A percentile compares a stretch with the other conserved stretches of the same genome.
phyloP scores from a whole-genome alignment of 208 protist species.

The Leishmania guyanensis region DNA sequence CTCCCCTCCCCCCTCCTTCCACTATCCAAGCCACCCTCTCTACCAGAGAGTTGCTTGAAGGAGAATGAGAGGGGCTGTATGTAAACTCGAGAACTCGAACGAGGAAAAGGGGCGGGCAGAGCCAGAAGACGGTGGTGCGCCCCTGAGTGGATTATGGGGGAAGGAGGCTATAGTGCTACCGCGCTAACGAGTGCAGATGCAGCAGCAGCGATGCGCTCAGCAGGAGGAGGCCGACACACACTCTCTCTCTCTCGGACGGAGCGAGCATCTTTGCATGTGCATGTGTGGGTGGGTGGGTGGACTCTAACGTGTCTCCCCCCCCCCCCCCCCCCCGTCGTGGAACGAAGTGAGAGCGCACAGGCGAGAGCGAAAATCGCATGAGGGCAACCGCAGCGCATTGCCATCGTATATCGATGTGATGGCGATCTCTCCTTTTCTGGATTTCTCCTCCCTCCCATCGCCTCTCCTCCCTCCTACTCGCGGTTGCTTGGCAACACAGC shows the following conservation, averaged over 20 bases:
- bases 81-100: background rate
- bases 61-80: background rate
- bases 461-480: too few relatives aligned
- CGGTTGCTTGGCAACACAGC: too few relatives aligned
- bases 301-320: background rate
- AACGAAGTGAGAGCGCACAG: too few relatives aligned
- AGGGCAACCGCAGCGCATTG: too few relatives aligned
- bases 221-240: background rate
- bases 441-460: too few relatives aligned
- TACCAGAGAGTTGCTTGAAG: background rate
- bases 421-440: too few relatives aligned
- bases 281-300: background rate
- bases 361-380: too few relatives aligned
- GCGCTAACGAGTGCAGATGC: background rate
- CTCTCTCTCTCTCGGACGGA: background rate
- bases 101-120: background rate
- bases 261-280: background rate
- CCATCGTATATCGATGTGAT: too few relatives aligned
- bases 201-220: background rate
- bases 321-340: background rate
- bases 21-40: background rate
- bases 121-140: background rate
- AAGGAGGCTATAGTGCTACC: background rate
- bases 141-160: background rate
- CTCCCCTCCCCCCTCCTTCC: background rate